phyloP scores from a whole-genome alignment of 2,329 filamentous ascomycete genomes.

The Blastomyces parvus region DNA sequence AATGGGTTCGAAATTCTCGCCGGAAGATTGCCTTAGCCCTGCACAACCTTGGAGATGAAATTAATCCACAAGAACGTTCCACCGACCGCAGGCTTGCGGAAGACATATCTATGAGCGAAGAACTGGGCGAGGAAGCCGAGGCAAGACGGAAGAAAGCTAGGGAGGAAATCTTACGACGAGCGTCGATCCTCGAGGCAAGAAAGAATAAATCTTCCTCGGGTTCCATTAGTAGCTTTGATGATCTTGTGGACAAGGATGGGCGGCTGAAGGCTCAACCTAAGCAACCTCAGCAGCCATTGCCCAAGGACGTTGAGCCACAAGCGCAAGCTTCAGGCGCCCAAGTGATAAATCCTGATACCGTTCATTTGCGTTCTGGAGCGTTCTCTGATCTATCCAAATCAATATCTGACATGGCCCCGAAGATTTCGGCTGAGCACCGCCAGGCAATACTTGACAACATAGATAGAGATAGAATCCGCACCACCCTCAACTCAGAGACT shows the following conservation, averaged over 20 bases:
- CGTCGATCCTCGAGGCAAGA: constrained; percentile 32
- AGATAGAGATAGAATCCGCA: constrained; percentile 20
- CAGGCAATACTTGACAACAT: constrained; percentile 17
- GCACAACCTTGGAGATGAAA: constrained; percentile 51
- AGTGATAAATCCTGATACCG: constrained; percentile 18
- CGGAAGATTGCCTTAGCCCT: constrained; percentile 52
- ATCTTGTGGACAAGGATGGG: constrained; percentile 37
- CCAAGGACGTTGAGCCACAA: constrained; percentile 9
- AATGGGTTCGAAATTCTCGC: constrained; percentile 53
- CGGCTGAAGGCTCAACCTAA: constrained; percentile 19
- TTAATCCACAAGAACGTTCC: constrained; percentile 39
- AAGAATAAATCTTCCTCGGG: constrained; percentile 20
- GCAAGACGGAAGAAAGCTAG: constrained; percentile 36
- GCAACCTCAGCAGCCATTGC: not conserved
- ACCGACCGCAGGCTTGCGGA: constrained; percentile 19
- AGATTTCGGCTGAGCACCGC: constrained; percentile 11
- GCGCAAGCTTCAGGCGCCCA: constrained; percentile 34
- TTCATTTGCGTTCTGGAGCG: constrained; percentile 19
- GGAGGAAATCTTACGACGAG: constrained; percentile 38
- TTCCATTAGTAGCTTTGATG: constrained; percentile 33
- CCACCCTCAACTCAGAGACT: constrained; percentile 25
- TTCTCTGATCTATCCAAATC: constrained; percentile 11
- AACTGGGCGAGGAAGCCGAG: constrained; percentile 35
- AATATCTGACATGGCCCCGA: constrained; percentile 17
- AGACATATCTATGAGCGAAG: constrained; percentile 42